Percentiles rank a stretch among this genome's conserved stretches.
phyloP scores from a whole-genome alignment of 371 early-diverging fungal species.

The Basidiobolus meristosporus region DNA sequence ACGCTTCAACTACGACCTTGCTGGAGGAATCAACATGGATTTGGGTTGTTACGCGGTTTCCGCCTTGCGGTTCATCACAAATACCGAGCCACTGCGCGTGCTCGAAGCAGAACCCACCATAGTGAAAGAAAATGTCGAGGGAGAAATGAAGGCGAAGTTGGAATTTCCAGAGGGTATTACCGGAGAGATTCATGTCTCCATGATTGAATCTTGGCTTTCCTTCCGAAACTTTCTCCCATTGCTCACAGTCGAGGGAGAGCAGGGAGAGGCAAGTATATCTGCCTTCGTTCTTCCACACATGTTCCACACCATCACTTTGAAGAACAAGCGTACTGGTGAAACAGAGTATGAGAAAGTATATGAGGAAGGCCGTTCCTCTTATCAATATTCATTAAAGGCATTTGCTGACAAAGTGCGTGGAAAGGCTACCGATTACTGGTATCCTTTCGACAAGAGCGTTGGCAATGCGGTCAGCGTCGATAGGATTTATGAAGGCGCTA shows the following conservation, averaged over 20 bases:
- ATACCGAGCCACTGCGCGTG: slow-evolving; percentile 5
- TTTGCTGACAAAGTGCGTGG: not conserved
- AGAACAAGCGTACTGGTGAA: not conserved
- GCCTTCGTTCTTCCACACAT: not conserved
- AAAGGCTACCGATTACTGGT: not conserved
- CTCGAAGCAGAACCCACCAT: slow-evolving; percentile 6
- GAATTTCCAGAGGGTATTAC: slow-evolving; percentile 2
- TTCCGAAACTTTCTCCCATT: not conserved
- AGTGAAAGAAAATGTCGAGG: slow-evolving; percentile 6
- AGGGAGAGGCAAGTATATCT: too few species aligned
- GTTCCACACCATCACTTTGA: not conserved
- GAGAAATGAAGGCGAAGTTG: slow-evolving; percentile 6
- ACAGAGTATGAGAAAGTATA: not conserved
- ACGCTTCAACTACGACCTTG: slow-evolving; percentile 14
- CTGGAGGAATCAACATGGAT: slow-evolving; percentile 20
- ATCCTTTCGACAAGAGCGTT: not conserved
- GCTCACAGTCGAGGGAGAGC: too few species aligned
- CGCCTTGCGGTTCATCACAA: slow-evolving; percentile 10
- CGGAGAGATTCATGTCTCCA: slow-evolving; percentile 1
- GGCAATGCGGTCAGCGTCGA: slow-evolving; percentile 9
- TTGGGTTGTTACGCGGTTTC: slow-evolving; percentile 13
- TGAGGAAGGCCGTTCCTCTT: too few species aligned
- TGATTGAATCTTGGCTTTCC: slow-evolving; percentile 1
- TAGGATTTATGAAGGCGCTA: slow-evolving; percentile 6
- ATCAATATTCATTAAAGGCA: not conserved